A percentile compares a stretch with the other conserved stretches of the same genome.
Evolutionary conservation across 2,329 filamentous ascomycete species (phyloP).

Genomic region (Curvularia verruculosa): DNA sequence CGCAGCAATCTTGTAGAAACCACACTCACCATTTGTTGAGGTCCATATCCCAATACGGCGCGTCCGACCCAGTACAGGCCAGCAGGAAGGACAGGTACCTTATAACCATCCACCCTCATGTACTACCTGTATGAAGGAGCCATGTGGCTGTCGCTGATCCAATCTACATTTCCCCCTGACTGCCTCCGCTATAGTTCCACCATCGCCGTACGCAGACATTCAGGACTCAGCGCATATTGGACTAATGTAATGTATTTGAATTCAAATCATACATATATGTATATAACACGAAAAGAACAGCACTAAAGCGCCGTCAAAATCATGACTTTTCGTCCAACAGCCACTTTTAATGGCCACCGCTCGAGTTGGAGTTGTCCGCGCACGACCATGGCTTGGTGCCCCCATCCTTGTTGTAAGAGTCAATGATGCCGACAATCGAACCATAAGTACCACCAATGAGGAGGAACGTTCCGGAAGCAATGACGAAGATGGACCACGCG

Average conservation of each 20-base stretch:
- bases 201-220: neutral
- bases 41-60: too few species aligned
- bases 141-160: neutral
- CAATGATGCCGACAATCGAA: conserved; percentile 34
- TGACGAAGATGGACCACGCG: conserved; percentile 33
- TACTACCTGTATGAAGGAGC: too few species aligned
- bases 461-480: conserved; percentile 29
- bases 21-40: too few species aligned
- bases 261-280: conserved; percentile 2
- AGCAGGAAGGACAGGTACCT: too few species aligned
- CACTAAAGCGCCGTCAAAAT: neutral
- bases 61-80: too few species aligned
- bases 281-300: conserved; percentile 5
- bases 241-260: neutral
- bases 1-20: too few species aligned
- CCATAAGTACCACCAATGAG: conserved; percentile 37
- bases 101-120: too few species aligned
- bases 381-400: conserved; percentile 34
- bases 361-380: conserved; percentile 34
- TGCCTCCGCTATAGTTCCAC: neutral
- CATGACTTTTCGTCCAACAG: neutral
- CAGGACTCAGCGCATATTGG: neutral
- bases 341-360: conserved; percentile 6
- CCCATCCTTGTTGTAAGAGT: conserved; percentile 32
- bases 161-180: neutral